A percentile compares a stretch with the other conserved stretches of the same genome.
Conservation (phyloP, 345 rosid species). For the Sonneratia caseolaris region DNA sequence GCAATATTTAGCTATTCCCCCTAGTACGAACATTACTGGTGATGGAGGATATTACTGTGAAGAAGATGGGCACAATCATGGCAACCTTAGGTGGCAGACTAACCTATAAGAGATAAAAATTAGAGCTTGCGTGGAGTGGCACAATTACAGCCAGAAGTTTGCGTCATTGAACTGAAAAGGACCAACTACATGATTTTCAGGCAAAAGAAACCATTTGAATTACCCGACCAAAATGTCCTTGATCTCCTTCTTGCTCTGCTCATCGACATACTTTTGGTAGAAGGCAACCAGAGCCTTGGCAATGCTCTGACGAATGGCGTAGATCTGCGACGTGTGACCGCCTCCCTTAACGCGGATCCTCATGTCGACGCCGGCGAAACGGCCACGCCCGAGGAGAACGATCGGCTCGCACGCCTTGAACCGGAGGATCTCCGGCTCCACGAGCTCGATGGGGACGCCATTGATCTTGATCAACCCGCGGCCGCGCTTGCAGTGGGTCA, state of each 20-base stretch:
- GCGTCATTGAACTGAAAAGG: background rate
- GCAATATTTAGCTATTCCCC: background rate
- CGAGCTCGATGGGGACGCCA: slow-evolving; percentile 67
- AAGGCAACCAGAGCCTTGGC: slow-evolving; percentile 79
- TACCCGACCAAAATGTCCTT: slow-evolving; percentile 71
- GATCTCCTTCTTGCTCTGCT: slow-evolving; percentile 86
- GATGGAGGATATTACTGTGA: too few relatives aligned
- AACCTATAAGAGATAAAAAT: background rate
- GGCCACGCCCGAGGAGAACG: slow-evolving; percentile 65
- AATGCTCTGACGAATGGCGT: slow-evolving; percentile 86
- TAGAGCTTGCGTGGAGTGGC: background rate
- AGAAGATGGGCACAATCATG: too few relatives aligned
- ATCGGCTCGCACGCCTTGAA: slow-evolving; percentile 72
- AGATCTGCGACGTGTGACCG: slow-evolving; percentile 72
- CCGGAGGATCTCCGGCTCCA: slow-evolving; percentile 74
- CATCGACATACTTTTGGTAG: slow-evolving; percentile 82
- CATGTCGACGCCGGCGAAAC: slow-evolving; percentile 68
- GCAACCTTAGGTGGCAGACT: background rate
- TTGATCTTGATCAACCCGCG: slow-evolving; percentile 68
- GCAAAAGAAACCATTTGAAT: background rate
- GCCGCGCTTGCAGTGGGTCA: slow-evolving; percentile 73
- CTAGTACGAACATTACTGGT: too few relatives aligned
- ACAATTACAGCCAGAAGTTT: background rate
- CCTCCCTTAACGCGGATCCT: slow-evolving; percentile 65
- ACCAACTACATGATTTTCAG: background rate